phyloP scores from a whole-genome alignment of 768 basidiomycete species.

The Boletus reticuloceps region DNA sequence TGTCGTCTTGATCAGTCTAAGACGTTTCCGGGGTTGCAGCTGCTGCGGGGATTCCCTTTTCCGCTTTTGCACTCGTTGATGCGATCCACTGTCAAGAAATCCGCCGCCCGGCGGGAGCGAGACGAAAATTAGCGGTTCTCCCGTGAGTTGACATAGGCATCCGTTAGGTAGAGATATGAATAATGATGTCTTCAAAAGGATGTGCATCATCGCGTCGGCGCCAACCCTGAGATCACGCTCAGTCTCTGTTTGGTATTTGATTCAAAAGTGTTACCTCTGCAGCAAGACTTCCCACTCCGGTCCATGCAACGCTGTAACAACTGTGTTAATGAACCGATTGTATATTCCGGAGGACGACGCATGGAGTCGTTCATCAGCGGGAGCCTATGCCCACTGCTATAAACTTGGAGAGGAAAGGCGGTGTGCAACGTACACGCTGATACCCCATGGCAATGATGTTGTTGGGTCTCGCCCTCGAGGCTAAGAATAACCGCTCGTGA shows the following conservation, averaged over 20 bases:
- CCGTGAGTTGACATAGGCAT: conserved; percentile 82
- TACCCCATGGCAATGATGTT: conserved; percentile 73
- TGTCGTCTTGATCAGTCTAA: conserved; percentile 9
- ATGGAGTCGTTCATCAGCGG: conserved; percentile 38
- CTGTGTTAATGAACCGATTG: conserved; percentile 71
- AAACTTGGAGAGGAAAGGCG: not conserved
- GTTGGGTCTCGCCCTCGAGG: conserved; percentile 35
- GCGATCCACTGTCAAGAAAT: conserved; percentile 8
- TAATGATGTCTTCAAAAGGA: conserved; percentile 71
- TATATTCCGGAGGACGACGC: conserved; percentile 43
- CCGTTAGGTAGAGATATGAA: conserved; percentile 80
- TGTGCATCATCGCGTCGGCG: conserved; percentile 69
- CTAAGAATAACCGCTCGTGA: conserved; percentile 51
- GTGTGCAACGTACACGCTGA: conserved; percentile 42
- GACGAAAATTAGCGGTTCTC: conserved; percentile 57
- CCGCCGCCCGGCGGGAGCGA: conserved; percentile 23
- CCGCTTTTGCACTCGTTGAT: conserved; percentile 15
- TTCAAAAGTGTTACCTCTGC: conserved; percentile 43
- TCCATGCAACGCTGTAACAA: conserved; percentile 62
- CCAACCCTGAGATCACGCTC: conserved; percentile 56
- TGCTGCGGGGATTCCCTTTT: conserved; percentile 18
- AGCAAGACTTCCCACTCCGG: conserved; percentile 67
- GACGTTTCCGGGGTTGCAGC: conserved; percentile 28
- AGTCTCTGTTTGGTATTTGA: not conserved
- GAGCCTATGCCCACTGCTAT: conserved; percentile 10